A percentile compares a stretch with the other conserved stretches of the same genome.
phyloP scores from a whole-genome alignment of 83 land plant genomes.

The Picea abies region DNA sequence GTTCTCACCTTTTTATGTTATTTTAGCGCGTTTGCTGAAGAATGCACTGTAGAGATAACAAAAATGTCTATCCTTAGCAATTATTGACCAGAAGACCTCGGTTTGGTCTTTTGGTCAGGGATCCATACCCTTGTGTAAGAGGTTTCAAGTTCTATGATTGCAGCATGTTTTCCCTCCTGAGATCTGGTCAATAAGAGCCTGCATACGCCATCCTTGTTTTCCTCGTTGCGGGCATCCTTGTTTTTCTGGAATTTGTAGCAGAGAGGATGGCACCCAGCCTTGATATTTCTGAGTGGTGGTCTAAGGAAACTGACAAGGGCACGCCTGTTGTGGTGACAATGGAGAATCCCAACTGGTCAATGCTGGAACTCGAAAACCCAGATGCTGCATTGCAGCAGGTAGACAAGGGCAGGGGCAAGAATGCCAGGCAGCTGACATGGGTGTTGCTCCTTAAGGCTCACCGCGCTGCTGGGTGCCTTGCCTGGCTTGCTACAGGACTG shows the following conservation, averaged over 20 bases:
- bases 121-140: too few species aligned
- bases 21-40: neutral
- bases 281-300: conserved; percentile 47
- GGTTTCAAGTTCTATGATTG: too few species aligned
- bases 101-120: too few species aligned
- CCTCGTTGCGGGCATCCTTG: neutral
- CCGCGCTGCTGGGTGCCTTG: conserved; percentile 61
- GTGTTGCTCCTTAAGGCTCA: conserved; percentile 75
- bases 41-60: neutral
- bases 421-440: conserved; percentile 80
- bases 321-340: conserved; percentile 80
- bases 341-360: conserved; percentile 79
- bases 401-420: conserved; percentile 51
- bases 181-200: neutral
- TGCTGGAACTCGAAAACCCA: conserved; percentile 60
- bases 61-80: too few species aligned
- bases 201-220: neutral
- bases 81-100: too few species aligned
- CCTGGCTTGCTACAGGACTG: conserved; percentile 52
- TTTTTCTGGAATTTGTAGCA: neutral
- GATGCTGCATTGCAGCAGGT: conserved; percentile 35
- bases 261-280: conserved; percentile 35
- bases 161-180: neutral
- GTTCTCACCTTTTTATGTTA: neutral
- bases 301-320: conserved; percentile 46